Conservation (phyloP, 768 basidiomycete genomes). For the Cubamyces lactineus region DNA sequence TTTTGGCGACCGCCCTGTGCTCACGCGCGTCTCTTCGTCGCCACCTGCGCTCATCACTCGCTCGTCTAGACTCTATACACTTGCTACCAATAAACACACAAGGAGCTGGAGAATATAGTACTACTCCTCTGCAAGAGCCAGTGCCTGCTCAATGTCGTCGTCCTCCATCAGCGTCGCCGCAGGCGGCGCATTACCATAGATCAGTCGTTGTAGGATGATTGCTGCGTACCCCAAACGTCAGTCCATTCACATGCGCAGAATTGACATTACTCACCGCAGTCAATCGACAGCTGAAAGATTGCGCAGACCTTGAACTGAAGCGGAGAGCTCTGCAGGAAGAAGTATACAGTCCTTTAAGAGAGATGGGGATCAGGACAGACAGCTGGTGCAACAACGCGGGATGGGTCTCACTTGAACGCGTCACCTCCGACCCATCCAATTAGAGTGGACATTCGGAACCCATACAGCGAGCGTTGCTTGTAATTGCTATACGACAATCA, state of each 20-base stretch:
- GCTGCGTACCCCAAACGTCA: conserved; percentile 43
- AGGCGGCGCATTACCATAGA: conserved; percentile 76
- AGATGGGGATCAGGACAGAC: not conserved
- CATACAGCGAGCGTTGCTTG: conserved; percentile 77
- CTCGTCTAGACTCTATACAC: conserved; percentile 70
- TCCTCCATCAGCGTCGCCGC: conserved; percentile 48
- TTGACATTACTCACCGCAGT: conserved; percentile 57
- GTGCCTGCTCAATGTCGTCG: conserved; percentile 76
- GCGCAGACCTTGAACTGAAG: conserved; percentile 84
- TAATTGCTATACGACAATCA: conserved; percentile 59
- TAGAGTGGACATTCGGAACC: conserved; percentile 81
- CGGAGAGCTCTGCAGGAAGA: conserved; percentile 72
- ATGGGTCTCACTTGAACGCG: conserved; percentile 68
- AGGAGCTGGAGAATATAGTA: not conserved
- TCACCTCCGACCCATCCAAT: conserved; percentile 87
- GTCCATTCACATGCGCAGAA: not conserved
- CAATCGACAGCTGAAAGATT: conserved; percentile 81
- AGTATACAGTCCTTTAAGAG: conserved; percentile 67
- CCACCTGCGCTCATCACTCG: conserved; percentile 69
- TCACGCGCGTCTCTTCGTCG: conserved; percentile 10
- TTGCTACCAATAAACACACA: not conserved
- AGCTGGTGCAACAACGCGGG: not conserved
- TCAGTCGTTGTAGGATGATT: conserved; percentile 72
- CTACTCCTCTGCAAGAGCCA: conserved; percentile 67
- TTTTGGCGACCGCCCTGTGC: conserved; percentile 11